Evolutionary conservation across 495 filamentous ascomycete species (phyloP).

Genomic region (Parachaetomium inaequale): DNA sequence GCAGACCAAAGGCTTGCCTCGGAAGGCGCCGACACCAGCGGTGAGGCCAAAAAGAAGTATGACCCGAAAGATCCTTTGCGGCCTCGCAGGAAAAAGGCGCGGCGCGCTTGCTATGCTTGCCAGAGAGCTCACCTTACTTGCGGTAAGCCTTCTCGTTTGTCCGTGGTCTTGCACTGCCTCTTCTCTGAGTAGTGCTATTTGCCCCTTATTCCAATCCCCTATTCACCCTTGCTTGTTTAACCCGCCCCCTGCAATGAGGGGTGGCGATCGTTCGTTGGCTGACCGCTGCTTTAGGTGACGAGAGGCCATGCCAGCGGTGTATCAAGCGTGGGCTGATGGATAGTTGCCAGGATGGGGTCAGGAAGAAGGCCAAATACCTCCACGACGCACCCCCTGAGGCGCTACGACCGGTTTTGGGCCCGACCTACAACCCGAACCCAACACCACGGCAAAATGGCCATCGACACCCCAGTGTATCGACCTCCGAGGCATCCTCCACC

Average conservation of each 20-base stretch:
- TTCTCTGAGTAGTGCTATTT: background rate
- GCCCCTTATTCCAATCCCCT: background rate
- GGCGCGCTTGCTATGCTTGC: constrained; percentile 92
- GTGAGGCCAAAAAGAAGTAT: constrained; percentile 56
- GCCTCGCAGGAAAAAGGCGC: constrained; percentile 90
- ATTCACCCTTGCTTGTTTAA: background rate
- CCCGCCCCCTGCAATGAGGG: background rate
- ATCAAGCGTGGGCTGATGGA: constrained; percentile 89
- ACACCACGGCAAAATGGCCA: constrained; percentile 34
- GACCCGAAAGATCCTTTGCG: constrained; percentile 81
- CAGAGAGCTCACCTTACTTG: constrained; percentile 97
- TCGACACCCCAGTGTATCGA: constrained; percentile 31
- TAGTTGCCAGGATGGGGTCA: constrained; percentile 88
- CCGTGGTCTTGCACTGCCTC: background rate
- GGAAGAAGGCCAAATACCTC: constrained; percentile 98
- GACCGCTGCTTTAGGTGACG: constrained; percentile 47
- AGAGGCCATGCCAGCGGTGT: constrained; percentile 89
- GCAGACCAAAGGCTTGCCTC: constrained; percentile 48
- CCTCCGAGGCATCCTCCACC: constrained; percentile 34
- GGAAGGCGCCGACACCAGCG: constrained; percentile 42
- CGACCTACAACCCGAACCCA: constrained; percentile 49
- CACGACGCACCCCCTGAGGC: constrained; percentile 87
- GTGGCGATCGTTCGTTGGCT: constrained; percentile 2
- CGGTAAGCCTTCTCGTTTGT: constrained; percentile 57
- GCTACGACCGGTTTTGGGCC: constrained; percentile 52